Evolutionary conservation across 306 rosid species (phyloP).

Genomic region (Chamaecrista fasciculata): DNA sequence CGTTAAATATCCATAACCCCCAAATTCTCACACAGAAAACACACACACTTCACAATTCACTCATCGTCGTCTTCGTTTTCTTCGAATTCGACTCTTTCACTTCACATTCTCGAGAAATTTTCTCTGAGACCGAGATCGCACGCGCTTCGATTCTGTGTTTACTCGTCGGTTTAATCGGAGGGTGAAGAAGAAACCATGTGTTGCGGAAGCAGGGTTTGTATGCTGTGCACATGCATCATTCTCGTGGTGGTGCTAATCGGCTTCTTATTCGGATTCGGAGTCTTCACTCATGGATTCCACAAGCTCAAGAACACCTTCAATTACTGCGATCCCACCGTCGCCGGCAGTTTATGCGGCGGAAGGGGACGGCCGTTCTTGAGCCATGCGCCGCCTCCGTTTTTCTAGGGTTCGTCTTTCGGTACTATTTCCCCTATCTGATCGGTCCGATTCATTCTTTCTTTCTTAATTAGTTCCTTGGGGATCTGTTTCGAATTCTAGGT

Average conservation of each 20-base stretch:
- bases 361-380: slow-evolving; percentile 47
- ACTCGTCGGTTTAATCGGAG: background rate
- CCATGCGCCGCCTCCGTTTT: slow-evolving; percentile 41
- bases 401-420: background rate
- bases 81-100: background rate
- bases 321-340: slow-evolving; percentile 41
- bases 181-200: slow-evolving; percentile 48
- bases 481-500: background rate
- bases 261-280: slow-evolving; percentile 69
- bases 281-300: slow-evolving; percentile 76
- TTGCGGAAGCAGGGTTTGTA: slow-evolving; percentile 55
- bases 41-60: background rate
- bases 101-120: background rate
- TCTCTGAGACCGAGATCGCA: background rate
- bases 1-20: background rate
- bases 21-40: background rate
- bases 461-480: background rate
- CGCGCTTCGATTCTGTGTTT: background rate
- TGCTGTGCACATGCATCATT: slow-evolving; percentile 65
- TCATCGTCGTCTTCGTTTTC: background rate
- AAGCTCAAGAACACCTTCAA: slow-evolving; percentile 52
- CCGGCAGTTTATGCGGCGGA: slow-evolving; percentile 34
- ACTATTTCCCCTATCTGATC: background rate
- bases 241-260: slow-evolving; percentile 54
- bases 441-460: background rate